Evolutionary conservation across 2,329 filamentous ascomycete genomes (phyloP), one percentile per base, ranked within the genome.

Genomic region (Teratosphaeria destructans): DNA sequence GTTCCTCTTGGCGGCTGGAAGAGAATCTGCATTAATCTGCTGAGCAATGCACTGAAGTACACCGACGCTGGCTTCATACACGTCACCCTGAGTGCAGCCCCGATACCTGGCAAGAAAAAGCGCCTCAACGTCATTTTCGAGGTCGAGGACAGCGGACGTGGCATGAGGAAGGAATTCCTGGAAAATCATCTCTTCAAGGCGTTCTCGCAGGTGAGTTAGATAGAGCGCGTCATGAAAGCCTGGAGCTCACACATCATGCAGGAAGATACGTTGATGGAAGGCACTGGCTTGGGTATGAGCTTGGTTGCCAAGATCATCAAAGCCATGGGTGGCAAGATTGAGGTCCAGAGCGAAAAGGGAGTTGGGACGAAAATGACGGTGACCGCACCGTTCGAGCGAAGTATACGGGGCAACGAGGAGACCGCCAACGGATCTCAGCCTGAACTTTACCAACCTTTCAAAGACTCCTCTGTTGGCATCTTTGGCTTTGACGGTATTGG

Each of bases 251-350:
- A 19, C 11, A 23, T n/a, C 23, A n/a, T 49, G n/a, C 19, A 89
- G 61, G 87, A 89, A 65, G 79, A 88, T 54, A 73, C 75, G 0
- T 70, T 89, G 1, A 77, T 81, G 0, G 79, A 82, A 0, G 86
- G 86, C 0, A 82, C 83, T 0, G 86, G 86, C 0, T 74, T 89
- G 0, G 87, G 87, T 0, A 71, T 90, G 56, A 86, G 83, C 52
- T 81, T 89, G 6, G 85, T 88, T 69, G 77, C 66, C 60, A 73
- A 60, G 56, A 82, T 89, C 5, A 80, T 87, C 26, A 80, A 80
- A 56, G 79, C 82, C 39, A 72, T 88, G 3, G 78, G 79, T 34
- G 85, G 86, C 0, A 79, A 77, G 23, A 83, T 88, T 54, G 66
- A 68, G 54, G 69, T 72, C 3, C 61, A 67, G 23, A 69, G 67